Base-by-base conservation (phyloP, 2,329 filamentous ascomycete species). In the Fusarium incarnatum region DNA sequence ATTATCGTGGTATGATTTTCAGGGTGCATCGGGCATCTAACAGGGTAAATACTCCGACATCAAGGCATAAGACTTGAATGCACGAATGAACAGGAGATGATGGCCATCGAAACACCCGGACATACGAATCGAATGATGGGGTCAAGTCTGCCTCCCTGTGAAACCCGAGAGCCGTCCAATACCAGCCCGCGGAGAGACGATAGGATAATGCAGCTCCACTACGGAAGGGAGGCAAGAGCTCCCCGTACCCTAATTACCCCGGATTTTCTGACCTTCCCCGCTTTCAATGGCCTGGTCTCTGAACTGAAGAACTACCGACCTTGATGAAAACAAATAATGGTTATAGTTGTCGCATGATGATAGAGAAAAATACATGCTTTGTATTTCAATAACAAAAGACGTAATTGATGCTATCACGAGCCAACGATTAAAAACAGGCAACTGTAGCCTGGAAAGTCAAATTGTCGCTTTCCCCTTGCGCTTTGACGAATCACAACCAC, bases 221-320 rank as follows among this genome's bases (percentile, higher is more conserved):
- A 59, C 56, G 47, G 48, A 61, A 70, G 71, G 65, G 32, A 63
- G 57, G 69, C 58, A 68, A 60, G 58, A 41, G 60, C 65, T 68
- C 57, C 63, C 68, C 67, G 68, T 59, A 61, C 68, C 61, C 57
- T 74, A 67, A 65, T 66, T 76, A 75, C 74, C 74, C 74, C 74
- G 69, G 74, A 76, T 76, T 76, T 76, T 75, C 71, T 23, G 25
- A 18, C 40, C 18, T 66, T 55, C 65, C 73, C 62, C 65, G 68
- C 68, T 68, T 68, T 62, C 45, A 45, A 56, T 64, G 48, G 56
- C 30, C 44, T 60, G 48, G 56, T 37, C 44, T 54, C 30, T 44
- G 61, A 41, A 45, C 16, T 44, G 42, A 66, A 37, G 53, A 73
- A 70, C 63, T 76, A 60, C 71, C 67, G 72, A 62, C 53, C 48